These are phyloP conservation scores for Kwoniella sp. DNA, from an alignment of 768 basidiomycete species.

Conservation along the genomic window DNA sequence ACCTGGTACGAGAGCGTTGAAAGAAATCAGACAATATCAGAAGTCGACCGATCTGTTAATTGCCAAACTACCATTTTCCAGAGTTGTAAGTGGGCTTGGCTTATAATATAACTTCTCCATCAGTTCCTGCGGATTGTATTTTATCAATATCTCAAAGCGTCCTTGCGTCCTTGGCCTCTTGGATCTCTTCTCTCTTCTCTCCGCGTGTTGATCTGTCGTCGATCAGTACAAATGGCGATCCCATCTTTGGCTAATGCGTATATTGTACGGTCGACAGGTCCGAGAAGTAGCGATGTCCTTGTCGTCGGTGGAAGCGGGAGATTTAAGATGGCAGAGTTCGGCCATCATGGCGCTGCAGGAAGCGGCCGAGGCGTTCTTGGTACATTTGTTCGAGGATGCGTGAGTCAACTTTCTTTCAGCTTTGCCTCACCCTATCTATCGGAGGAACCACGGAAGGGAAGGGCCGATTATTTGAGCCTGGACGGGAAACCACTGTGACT, in stretches of 20 bases:
- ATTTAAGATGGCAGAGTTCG: constrained; percentile 90
- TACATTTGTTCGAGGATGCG: constrained; percentile 98
- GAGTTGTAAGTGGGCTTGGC: constrained; percentile 66
- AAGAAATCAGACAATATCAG: constrained; percentile 93
- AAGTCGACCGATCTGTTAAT: constrained; percentile 86
- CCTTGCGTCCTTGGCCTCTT: too few relatives aligned
- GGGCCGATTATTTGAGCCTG: too few relatives aligned
- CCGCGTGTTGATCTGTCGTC: too few relatives aligned
- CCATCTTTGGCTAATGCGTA: too few relatives aligned
- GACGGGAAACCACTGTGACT: too few relatives aligned
- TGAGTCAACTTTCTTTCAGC: constrained; percentile 60
- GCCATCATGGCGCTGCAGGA: constrained; percentile 93
- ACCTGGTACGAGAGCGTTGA: constrained; percentile 84
- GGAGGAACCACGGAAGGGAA: too few relatives aligned
- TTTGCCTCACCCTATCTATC: background rate
- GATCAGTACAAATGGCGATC: too few relatives aligned
- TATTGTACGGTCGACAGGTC: constrained; percentile 62
- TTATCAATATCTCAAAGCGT: too few relatives aligned
- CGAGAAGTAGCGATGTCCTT: constrained; percentile 92
- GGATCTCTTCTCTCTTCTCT: background rate
- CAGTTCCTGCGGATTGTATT: too few relatives aligned
- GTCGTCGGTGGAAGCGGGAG: constrained; percentile 67
- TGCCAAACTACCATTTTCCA: constrained; percentile 85
- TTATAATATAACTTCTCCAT: too few relatives aligned
- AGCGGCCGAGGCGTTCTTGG: constrained; percentile 71